Percentiles rank a stretch among this genome's conserved stretches.
Conservation (phyloP, 139 green algal genomes). For the Haematococcus lacustris region DNA sequence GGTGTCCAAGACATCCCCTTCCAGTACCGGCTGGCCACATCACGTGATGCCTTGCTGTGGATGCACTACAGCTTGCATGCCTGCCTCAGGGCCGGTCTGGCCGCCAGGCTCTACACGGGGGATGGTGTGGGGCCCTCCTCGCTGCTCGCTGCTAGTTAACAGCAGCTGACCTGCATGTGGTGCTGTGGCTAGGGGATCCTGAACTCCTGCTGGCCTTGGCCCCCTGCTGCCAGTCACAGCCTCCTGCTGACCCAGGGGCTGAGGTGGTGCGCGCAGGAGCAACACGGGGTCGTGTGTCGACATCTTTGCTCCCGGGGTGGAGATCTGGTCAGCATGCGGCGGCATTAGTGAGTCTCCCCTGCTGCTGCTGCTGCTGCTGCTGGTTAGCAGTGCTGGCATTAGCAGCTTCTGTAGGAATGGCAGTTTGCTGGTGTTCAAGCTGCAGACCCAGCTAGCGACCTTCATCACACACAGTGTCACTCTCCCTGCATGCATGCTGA, state of each 20-base stretch:
- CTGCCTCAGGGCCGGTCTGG: not conserved
- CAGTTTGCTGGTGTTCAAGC: not conserved
- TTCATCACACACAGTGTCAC: not conserved
- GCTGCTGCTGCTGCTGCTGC: not conserved
- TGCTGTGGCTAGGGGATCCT: not conserved
- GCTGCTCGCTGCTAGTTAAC: not conserved
- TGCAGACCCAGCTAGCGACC: not conserved
- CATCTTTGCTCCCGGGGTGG: constrained; percentile 57
- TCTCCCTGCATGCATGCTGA: not conserved
- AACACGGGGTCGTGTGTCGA: constrained; percentile 58
- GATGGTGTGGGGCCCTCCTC: not conserved
- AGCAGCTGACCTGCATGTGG: not conserved
- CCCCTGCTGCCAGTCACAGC: too few relatives aligned
- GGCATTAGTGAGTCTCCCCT: constrained; percentile 6
- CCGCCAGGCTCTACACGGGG: not conserved
- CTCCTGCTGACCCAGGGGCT: too few relatives aligned
- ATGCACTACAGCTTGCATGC: too few relatives aligned
- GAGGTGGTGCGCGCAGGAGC: constrained; percentile 4
- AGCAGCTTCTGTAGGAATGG: not conserved
- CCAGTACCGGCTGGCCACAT: not conserved
- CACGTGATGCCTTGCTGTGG: too few relatives aligned
- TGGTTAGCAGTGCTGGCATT: not conserved
- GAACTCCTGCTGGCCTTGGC: not conserved
- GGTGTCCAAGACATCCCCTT: too few relatives aligned
- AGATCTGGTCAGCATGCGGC: constrained; percentile 60